Conservation (phyloP, 805 yeast genomes). For the Schizosaccharomyces osmophilus region DNA sequence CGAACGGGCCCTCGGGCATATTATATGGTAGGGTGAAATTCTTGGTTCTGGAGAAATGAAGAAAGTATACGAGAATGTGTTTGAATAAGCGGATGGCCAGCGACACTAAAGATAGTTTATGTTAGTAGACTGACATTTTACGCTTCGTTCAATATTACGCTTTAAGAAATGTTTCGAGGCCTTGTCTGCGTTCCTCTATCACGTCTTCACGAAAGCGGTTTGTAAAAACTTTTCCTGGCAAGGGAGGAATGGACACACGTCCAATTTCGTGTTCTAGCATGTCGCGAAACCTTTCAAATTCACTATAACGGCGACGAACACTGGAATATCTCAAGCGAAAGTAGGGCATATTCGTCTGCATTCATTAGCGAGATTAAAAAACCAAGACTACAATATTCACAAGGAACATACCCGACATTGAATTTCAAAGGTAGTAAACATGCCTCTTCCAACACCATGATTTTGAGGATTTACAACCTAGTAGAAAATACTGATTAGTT, state of each 20-base stretch:
- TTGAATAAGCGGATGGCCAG: conserved; percentile 83
- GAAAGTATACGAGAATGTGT: conserved; percentile 58
- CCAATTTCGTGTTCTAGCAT: conserved; percentile 52
- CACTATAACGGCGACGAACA: conserved; percentile 73
- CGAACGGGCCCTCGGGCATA: neutral
- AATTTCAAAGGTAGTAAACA: conserved; percentile 82
- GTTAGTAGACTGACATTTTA: neutral
- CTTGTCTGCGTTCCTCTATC: conserved; percentile 62
- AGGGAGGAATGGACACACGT: conserved; percentile 57
- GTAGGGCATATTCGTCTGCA: conserved; percentile 61
- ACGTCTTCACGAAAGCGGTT: conserved; percentile 60
- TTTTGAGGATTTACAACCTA: conserved; percentile 48
- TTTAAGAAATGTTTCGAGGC: conserved; percentile 53
- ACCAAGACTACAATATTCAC: neutral
- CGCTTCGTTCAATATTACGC: conserved; percentile 9
- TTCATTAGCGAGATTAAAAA: neutral
- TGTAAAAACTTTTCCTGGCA: conserved; percentile 71
- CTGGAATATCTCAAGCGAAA: conserved; percentile 37
- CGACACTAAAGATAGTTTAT: conserved; percentile 24
- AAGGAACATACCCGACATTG: conserved; percentile 32
- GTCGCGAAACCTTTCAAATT: conserved; percentile 59
- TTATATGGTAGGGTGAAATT: conserved; percentile 12
- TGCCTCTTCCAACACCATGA: conserved; percentile 33
- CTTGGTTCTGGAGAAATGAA: conserved; percentile 69
- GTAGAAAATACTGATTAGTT: neutral